Evolutionary conservation across 208 protist genomes (phyloP), one percentile per base, ranked within the genome.

Genomic region (Wallacemonas rigidus): DNA sequence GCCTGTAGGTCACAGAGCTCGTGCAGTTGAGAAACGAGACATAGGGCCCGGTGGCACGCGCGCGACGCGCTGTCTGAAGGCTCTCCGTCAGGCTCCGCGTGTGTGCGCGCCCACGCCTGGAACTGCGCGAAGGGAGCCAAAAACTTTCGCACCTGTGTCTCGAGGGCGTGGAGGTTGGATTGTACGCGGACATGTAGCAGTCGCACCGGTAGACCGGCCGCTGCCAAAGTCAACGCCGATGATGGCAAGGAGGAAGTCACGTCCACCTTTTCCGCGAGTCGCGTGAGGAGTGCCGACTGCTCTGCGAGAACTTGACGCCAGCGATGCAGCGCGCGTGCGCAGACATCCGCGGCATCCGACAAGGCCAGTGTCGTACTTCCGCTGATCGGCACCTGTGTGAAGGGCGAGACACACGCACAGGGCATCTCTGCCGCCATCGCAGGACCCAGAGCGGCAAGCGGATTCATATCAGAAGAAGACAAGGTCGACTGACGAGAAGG

Each of bases 1-100:
- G 41, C 56, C 51, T 82, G 70, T 48, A 79, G 70, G 53, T 65
- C 41, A n/a, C 60, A 65, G 12, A 65, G 60, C 60, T 65, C 60
- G 60, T 50, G 60, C 12, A 65, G 60, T 51, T 65, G 0, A 9
- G 60, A 44, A 8, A 65, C n/a, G 15, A 65, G 14, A 14, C 60
- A 45, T 3, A 8, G 14, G 8, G n/a, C 43, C 3, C 43, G 60
- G 6, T 65, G 60, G 43, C 60, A 65, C 38, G 60, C 9, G 4
- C 8, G 38, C 36, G 56, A 41, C 3, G 43, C 8, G 12, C 45
- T 12, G 12, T 50, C 45, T 6, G 45, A 50, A 12, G 45, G 12
- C 45, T 6, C 45, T 6, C 12, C 45, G 45, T 50, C 45, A 6
- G 45, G 12, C 45, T 50, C 36, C 14, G 56, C 6, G 6, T 41